Evolutionary conservation across 2,329 filamentous ascomycete genomes (phyloP).

Genomic region (Metarhizium rileyi): DNA sequence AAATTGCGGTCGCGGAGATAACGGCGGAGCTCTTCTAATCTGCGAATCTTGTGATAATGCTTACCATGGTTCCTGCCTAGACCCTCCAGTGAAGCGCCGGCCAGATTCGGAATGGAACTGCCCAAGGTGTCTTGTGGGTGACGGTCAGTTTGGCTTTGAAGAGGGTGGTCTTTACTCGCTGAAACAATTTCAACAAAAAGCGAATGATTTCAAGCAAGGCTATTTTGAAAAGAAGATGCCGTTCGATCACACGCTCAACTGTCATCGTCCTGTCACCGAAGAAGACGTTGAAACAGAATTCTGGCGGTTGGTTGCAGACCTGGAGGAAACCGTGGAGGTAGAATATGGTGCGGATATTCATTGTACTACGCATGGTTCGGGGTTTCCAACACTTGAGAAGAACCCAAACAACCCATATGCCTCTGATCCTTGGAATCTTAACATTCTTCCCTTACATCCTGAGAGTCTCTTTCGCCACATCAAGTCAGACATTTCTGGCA

Average conservation of each 20-base stretch:
- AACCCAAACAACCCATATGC: slow-evolving; percentile 82
- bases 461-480: slow-evolving; percentile 95
- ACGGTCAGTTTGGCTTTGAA: slow-evolving; percentile 94
- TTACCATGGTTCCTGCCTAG: slow-evolving; percentile 79
- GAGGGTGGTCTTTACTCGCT: slow-evolving; percentile 94
- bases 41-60: slow-evolving; percentile 90
- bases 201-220: slow-evolving; percentile 84
- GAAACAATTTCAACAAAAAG: slow-evolving; percentile 92
- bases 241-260: slow-evolving; percentile 75
- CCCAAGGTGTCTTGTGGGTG: slow-evolving; percentile 86
- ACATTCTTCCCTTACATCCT: slow-evolving; percentile 78
- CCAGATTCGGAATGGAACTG: slow-evolving; percentile 94
- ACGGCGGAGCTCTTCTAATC: slow-evolving; percentile 58
- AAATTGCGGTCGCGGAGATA: slow-evolving; percentile 71
- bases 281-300: slow-evolving; percentile 96
- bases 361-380: slow-evolving; percentile 93
- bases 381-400: slow-evolving; percentile 89
- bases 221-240: slow-evolving; percentile 91
- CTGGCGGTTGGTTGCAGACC: slow-evolving; percentile 86
- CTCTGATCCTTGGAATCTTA: slow-evolving; percentile 91
- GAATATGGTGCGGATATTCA: slow-evolving; percentile 98
- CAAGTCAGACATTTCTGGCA: slow-evolving; percentile 95
- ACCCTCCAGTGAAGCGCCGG: slow-evolving; percentile 68
- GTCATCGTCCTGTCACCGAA: slow-evolving; percentile 73
- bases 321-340: slow-evolving; percentile 93